A percentile compares a stretch with the other conserved stretches of the same genome.
Conservation (phyloP, 805 yeast species). For the Barnettozyma sp. region DNA sequence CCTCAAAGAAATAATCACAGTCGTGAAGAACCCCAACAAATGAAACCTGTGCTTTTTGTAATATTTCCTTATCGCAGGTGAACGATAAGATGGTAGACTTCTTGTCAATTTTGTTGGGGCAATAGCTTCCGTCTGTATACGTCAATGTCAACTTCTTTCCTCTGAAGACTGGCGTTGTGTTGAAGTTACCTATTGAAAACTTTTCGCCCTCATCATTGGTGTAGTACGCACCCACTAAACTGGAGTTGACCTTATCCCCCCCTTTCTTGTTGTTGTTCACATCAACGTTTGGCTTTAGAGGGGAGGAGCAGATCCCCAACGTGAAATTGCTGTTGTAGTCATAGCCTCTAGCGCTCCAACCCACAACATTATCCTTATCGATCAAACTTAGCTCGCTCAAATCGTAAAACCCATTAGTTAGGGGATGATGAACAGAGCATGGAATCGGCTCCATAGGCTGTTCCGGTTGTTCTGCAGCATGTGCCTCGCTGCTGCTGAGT, state of each 20-base stretch:
- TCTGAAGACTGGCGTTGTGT: conserved; percentile 55
- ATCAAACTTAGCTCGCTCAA: conserved; percentile 26
- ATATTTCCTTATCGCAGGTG: conserved; percentile 71
- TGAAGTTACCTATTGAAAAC: conserved; percentile 55
- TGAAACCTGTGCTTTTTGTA: conserved; percentile 55
- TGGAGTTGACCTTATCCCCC: conserved; percentile 26
- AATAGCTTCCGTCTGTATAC: conserved; percentile 61
- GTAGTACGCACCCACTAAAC: conserved; percentile 52
- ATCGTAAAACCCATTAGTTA: conserved; percentile 34
- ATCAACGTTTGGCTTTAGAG: conserved; percentile 29
- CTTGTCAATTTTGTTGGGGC: conserved; percentile 48
- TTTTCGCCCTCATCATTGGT: conserved; percentile 37
- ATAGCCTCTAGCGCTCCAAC: conserved; percentile 66
- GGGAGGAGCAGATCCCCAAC: conserved; percentile 61
- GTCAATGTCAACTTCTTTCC: conserved; percentile 67
- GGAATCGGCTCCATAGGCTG: conserved; percentile 24
- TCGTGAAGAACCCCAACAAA: conserved; percentile 68
- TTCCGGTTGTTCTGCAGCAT: too few species aligned
- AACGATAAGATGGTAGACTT: conserved; percentile 65
- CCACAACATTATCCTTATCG: conserved; percentile 24
- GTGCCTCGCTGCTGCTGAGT: too few species aligned
- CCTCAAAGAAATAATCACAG: conserved; percentile 80
- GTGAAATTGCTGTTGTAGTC: conserved; percentile 71
- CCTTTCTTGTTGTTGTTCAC: conserved; percentile 24
- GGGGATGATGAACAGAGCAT: conserved; percentile 38